Conservation (phyloP, 345 rosid species). For the Eucalyptus camaldulensis region DNA sequence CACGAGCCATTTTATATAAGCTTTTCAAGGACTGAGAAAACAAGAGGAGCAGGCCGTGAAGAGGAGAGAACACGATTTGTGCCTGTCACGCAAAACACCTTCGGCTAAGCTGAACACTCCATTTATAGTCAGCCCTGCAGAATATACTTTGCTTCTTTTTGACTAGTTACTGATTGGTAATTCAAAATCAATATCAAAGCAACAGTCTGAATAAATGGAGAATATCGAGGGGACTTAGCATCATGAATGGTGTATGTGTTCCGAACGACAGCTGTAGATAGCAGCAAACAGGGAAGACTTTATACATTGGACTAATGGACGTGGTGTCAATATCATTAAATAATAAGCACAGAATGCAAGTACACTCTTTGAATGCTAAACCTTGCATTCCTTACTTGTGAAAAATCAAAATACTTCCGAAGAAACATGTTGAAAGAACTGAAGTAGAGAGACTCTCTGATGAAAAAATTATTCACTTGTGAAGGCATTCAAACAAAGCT, state of each 20-base stretch:
- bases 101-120: not conserved
- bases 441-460: not conserved
- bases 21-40: not conserved
- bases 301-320: no score
- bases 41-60: no score
- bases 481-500: not conserved
- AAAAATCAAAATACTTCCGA: not conserved
- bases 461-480: not conserved
- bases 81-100: not conserved
- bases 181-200: not conserved
- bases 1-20: not conserved
- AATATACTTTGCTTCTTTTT: not conserved
- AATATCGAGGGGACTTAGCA: not conserved
- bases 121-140: not conserved
- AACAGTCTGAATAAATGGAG: no score
- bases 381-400: not conserved
- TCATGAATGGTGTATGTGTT: not conserved
- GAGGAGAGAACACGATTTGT: no score
- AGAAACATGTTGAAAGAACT: not conserved
- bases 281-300: no score
- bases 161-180: not conserved
- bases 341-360: not conserved
- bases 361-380: not conserved
- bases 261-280: not conserved
- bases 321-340: no score